Conservation (phyloP, 75 land plant species). For the Cupressus sempervirens region DNA sequence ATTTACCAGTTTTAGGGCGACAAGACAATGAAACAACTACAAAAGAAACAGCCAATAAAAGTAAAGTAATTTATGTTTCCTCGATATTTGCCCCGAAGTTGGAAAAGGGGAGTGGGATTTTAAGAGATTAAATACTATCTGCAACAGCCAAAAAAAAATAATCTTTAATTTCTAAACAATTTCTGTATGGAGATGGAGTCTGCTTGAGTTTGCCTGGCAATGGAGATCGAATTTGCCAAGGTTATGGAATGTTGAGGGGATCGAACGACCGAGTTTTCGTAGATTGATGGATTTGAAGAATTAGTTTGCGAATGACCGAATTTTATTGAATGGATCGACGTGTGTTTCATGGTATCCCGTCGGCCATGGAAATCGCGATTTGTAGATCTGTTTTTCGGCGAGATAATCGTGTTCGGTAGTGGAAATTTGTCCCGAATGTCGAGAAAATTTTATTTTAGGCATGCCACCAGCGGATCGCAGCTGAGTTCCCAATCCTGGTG, state of each 20-base stretch:
- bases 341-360: neutral
- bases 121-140: neutral
- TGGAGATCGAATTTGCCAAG: neutral
- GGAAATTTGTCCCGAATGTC: too few species aligned
- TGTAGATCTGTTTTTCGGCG: conserved; percentile 3
- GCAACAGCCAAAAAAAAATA: neutral
- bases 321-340: neutral
- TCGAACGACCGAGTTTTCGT: neutral
- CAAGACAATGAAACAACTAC: neutral
- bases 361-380: neutral
- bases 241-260: neutral
- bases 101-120: neutral
- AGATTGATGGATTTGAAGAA: neutral
- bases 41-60: neutral
- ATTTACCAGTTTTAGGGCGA: neutral
- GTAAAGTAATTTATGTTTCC: neutral
- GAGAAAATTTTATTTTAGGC: neutral
- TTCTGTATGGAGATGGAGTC: neutral
- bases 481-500: neutral
- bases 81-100: neutral
- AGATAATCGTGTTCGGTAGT: neutral
- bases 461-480: neutral
- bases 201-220: neutral
- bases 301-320: neutral
- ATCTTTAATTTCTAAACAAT: neutral